phyloP scores from a whole-genome alignment of 2,329 filamentous ascomycete genomes.

The Colletotrichum sp. region DNA sequence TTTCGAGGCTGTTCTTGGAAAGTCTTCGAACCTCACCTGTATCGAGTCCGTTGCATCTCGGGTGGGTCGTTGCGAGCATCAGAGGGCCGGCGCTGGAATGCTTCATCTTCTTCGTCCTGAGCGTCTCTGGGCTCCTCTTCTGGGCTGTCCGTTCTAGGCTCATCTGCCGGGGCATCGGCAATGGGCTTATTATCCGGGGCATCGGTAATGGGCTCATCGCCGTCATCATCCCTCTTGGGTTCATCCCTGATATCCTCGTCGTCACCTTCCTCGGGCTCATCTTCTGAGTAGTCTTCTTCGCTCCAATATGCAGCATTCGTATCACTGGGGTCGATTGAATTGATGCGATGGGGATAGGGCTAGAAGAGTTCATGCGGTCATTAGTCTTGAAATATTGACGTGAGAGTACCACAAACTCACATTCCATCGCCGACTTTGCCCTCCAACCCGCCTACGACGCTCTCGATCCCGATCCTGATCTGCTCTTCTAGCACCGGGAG shows the following conservation, averaged over 20 bases:
- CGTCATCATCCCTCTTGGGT: not conserved
- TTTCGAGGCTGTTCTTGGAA: not conserved
- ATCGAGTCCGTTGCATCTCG: not conserved
- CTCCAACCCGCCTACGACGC: not conserved
- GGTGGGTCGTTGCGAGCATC: not conserved
- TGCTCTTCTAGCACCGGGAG: not conserved
- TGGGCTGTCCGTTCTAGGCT: not conserved
- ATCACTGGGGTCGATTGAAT: not conserved
- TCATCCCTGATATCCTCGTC: not conserved
- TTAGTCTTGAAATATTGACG: not conserved
- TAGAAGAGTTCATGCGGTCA: not conserved
- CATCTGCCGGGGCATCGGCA: not conserved
- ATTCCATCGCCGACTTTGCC: not conserved
- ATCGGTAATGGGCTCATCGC: not conserved
- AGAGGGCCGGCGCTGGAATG: not conserved
- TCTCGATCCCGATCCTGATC: not conserved
- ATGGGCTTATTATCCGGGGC: too few species aligned
- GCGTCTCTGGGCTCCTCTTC: not conserved
- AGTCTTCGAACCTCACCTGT: not conserved
- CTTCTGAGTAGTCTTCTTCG: not conserved
- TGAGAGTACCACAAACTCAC: not conserved
- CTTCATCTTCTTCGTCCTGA: not conserved
- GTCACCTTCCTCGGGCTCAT: not conserved
- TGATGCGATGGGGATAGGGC: not conserved
- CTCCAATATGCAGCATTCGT: not conserved